Conservation (phyloP, 1,139 yeast species). For the Arxiozyma telluris region DNA sequence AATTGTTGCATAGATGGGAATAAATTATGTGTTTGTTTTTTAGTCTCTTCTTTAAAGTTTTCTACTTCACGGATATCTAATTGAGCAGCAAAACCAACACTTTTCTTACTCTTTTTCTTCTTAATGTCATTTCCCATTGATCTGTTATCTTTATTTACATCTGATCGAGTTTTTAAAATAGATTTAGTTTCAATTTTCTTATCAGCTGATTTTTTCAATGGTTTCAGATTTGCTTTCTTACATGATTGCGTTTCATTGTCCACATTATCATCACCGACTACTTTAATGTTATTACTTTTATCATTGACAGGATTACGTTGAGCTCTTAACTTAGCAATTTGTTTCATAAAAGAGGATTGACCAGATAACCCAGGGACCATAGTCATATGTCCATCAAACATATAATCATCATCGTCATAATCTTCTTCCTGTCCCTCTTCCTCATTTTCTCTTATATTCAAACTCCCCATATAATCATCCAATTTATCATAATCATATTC, state of each 20-base stretch:
- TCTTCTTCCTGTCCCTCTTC: slow-evolving; percentile 27
- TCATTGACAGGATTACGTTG: neutral
- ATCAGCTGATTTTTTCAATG: slow-evolving; percentile 2
- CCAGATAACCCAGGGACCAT: slow-evolving; percentile 24
- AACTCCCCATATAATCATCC: slow-evolving; percentile 5
- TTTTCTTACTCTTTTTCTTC: slow-evolving; percentile 32
- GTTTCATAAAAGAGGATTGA: slow-evolving; percentile 25
- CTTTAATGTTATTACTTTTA: too few relatives aligned
- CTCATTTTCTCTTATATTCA: too few relatives aligned
- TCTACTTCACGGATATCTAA: slow-evolving; percentile 54
- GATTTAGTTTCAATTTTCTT: slow-evolving; percentile 10
- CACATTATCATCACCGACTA: neutral
- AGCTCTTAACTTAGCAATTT: slow-evolving; percentile 22
- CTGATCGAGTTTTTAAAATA: slow-evolving; percentile 11
- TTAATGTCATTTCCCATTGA: neutral
- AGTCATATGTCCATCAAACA: slow-evolving; percentile 9
- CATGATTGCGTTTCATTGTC: slow-evolving; percentile 1
- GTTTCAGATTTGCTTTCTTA: neutral
- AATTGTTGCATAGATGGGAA: slow-evolving; percentile 1
- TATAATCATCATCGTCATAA: slow-evolving; percentile 25
- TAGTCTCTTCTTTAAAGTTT: slow-evolving; percentile 44
- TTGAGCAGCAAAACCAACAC: slow-evolving; percentile 44
- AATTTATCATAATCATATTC: slow-evolving; percentile 32
- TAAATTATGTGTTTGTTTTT: slow-evolving; percentile 28
- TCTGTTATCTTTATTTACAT: neutral